Percentiles rank a stretch among this genome's conserved stretches.
phyloP scores from a whole-genome alignment of 371 early-diverging fungal genomes.

The Haplosporangium sp. region DNA sequence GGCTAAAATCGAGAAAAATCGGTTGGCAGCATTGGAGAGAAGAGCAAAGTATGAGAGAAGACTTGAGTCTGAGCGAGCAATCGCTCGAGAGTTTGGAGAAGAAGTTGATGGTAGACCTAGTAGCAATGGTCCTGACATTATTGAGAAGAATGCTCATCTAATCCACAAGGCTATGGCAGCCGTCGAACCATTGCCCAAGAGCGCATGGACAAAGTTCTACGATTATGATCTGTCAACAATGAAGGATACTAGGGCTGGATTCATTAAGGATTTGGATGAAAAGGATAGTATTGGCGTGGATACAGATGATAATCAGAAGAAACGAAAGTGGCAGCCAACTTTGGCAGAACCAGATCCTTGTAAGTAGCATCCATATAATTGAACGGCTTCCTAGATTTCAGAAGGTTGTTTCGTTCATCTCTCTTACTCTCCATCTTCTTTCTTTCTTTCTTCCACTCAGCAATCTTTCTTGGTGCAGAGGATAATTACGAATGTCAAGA shows the following conservation, averaged over 20 bases:
- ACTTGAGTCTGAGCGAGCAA: constrained; percentile 21
- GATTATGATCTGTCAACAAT: constrained; percentile 87
- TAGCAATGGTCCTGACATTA: not conserved
- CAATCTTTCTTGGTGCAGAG: constrained; percentile 69
- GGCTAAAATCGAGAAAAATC: constrained; percentile 46
- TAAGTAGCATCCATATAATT: constrained; percentile 37
- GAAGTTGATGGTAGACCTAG: not conserved
- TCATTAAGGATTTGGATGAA: constrained; percentile 71
- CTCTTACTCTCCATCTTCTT: not conserved
- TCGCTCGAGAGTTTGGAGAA: constrained; percentile 32
- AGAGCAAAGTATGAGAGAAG: constrained; percentile 23
- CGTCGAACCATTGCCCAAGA: constrained; percentile 47
- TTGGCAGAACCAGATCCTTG: constrained; percentile 59
- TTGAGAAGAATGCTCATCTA: constrained; percentile 24
- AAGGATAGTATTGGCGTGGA: constrained; percentile 45
- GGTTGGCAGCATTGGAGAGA: constrained; percentile 39
- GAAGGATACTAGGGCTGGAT: constrained; percentile 88
- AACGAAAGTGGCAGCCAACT: constrained; percentile 46
- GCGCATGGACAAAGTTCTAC: constrained; percentile 58
- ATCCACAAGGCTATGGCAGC: constrained; percentile 42
- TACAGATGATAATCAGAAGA: constrained; percentile 26
- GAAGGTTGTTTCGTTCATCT: not conserved
- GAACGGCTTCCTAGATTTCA: not conserved
- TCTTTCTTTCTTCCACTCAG: constrained; percentile 41
- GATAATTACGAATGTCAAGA: constrained; percentile 80